phyloP scores from a whole-genome alignment of 192 early-diverging fungal species.

The Entophlyctis helioformis region DNA sequence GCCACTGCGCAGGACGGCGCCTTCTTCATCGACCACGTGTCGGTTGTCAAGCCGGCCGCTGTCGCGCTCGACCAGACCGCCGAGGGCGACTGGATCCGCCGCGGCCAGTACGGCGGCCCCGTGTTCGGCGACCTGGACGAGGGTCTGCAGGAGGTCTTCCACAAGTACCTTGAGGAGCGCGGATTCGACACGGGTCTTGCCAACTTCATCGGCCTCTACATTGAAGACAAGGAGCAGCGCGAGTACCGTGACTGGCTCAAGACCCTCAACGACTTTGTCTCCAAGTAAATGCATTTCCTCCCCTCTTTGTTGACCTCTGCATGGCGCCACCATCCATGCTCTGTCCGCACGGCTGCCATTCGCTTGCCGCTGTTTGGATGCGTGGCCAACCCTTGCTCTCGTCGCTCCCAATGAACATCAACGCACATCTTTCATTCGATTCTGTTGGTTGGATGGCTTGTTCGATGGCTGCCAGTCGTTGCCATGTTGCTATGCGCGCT shows the following conservation, averaged over 20 bases:
- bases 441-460: too few relatives aligned
- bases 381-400: too few relatives aligned
- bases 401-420: too few relatives aligned
- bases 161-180: conserved; percentile 66
- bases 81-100: conserved; percentile 82
- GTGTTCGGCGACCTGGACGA: conserved; percentile 85
- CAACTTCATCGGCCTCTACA: conserved; percentile 75
- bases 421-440: too few relatives aligned
- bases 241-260: conserved; percentile 87
- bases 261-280: conserved; percentile 67
- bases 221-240: conserved; percentile 90
- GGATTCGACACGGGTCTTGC: conserved; percentile 73
- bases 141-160: conserved; percentile 38
- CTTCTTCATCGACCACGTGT: conserved; percentile 76
- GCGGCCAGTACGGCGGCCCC: conserved; percentile 80
- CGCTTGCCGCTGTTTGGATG: too few relatives aligned
- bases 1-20: conserved; percentile 69
- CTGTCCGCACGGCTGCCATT: too few relatives aligned
- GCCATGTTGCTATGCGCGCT: too few relatives aligned
- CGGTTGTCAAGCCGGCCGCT: conserved; percentile 49
- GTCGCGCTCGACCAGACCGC: conserved; percentile 51
- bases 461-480: too few relatives aligned
- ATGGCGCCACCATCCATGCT: too few relatives aligned
- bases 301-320: not conserved
- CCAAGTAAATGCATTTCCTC: conserved; percentile 20